phyloP scores from a whole-genome alignment of 1,139 yeast species.

The Suhomyces choctaworum region DNA sequence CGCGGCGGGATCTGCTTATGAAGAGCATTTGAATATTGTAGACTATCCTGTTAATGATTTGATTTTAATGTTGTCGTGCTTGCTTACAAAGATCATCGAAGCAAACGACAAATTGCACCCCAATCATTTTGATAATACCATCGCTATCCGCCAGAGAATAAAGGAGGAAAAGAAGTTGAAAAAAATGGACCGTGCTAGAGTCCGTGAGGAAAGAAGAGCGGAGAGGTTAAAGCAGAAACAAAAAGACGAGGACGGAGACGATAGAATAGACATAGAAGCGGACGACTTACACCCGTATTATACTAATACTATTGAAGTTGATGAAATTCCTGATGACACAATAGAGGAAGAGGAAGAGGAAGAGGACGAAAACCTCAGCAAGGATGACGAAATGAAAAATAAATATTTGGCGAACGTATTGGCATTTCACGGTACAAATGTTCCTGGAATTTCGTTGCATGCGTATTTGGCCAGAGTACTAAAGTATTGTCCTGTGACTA shows the following conservation, averaged over 20 bases:
- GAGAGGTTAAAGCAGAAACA: slow-evolving; percentile 17
- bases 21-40: slow-evolving; percentile 73
- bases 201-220: slow-evolving; percentile 16
- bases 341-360: slow-evolving; percentile 19
- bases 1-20: slow-evolving; percentile 18
- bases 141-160: slow-evolving; percentile 46
- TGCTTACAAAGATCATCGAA: slow-evolving; percentile 81
- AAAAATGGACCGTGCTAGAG: slow-evolving; percentile 22
- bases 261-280: slow-evolving; percentile 15
- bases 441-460: slow-evolving; percentile 89
- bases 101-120: slow-evolving; percentile 89
- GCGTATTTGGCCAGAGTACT: slow-evolving; percentile 87
- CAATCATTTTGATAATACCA: slow-evolving; percentile 58
- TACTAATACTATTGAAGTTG: slow-evolving; percentile 10
- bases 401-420: slow-evolving; percentile 71
- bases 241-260: slow-evolving; percentile 19
- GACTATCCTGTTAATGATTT: slow-evolving; percentile 82
- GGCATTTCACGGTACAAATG: slow-evolving; percentile 93
- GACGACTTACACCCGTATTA: slow-evolving; percentile 11
- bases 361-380: slow-evolving; percentile 35
- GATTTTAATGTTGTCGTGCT: slow-evolving; percentile 78
- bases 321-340: slow-evolving; percentile 6
- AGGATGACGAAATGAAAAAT: slow-evolving; percentile 50
- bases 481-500: slow-evolving; percentile 96
- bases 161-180: slow-evolving; percentile 38